Conservation (phyloP, 1,284 basidiomycete genomes). For the Pyrrhoderma noxium region DNA sequence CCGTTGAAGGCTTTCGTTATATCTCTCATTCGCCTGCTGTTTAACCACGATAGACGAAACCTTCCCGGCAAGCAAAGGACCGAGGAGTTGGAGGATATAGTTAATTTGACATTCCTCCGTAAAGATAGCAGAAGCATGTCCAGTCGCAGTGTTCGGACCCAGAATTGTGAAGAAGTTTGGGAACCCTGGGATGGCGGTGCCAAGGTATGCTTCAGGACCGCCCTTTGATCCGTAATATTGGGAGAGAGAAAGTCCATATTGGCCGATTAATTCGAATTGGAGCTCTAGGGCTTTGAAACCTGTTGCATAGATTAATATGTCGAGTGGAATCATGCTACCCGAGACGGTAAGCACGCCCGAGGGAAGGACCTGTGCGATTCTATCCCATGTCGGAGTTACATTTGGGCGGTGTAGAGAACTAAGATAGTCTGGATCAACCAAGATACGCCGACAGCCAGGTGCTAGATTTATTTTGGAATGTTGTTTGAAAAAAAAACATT, state of each 20-base stretch:
- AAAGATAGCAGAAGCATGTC: conserved; percentile 27
- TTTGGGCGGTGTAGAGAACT: conserved; percentile 3
- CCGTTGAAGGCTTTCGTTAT: conserved; percentile 25
- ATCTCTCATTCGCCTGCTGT: conserved; percentile 23
- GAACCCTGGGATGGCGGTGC: conserved; percentile 23
- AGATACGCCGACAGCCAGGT: conserved; percentile 6
- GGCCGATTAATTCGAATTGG: conserved; percentile 8
- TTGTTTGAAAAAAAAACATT: not conserved
- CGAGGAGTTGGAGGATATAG: conserved; percentile 27
- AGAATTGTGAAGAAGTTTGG: conserved; percentile 24
- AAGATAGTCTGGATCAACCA: conserved; percentile 4
- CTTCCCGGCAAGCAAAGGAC: conserved; percentile 25
- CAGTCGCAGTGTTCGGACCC: conserved; percentile 28
- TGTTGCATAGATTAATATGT: conserved; percentile 45
- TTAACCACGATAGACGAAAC: conserved; percentile 25
- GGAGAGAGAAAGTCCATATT: conserved; percentile 16
- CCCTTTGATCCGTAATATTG: conserved; percentile 22
- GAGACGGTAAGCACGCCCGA: conserved; percentile 41
- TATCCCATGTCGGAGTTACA: conserved; percentile 39
- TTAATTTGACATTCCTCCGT: conserved; percentile 26
- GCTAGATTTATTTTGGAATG: not conserved
- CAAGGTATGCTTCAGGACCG: conserved; percentile 24
- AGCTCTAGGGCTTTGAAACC: conserved; percentile 28
- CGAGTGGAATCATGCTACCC: conserved; percentile 40
- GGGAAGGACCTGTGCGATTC: conserved; percentile 36